A percentile compares a stretch with the other conserved stretches of the same genome.
Evolutionary conservation across 176 grass and related monocot species (phyloP).

Genomic region (Tillandsia leiboldiana): DNA sequence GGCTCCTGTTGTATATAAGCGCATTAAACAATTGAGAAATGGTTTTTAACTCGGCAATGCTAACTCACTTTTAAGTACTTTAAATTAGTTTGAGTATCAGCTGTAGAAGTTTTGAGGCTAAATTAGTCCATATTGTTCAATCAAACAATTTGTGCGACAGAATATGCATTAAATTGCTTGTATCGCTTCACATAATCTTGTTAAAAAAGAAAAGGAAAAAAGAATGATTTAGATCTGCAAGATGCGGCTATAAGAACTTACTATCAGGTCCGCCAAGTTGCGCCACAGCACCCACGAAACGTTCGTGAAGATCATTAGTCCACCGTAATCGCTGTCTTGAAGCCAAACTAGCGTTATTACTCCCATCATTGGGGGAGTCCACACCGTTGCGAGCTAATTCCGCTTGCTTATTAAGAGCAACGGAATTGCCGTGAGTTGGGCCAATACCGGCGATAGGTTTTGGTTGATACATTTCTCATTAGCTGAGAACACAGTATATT

Average conservation of each 20-base stretch:
- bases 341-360: constrained; percentile 38
- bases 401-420: constrained; percentile 34
- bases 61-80: neutral
- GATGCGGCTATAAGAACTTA: constrained; percentile 29
- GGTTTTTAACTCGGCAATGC: neutral
- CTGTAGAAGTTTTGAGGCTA: neutral
- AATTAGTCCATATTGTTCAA: neutral
- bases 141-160: no score
- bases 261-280: constrained; percentile 95
- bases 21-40: neutral
- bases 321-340: constrained; percentile 85
- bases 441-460: constrained; percentile 36
- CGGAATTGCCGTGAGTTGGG: constrained; percentile 20
- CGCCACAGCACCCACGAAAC: constrained; percentile 84
- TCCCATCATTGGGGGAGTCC: constrained; percentile 31
- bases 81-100: neutral
- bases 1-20: constrained; percentile 44
- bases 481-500: constrained; percentile 26
- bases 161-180: no score
- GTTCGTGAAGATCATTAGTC: constrained; percentile 91
- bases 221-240: neutral
- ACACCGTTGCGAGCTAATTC: constrained; percentile 39
- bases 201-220: neutral
- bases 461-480: constrained; percentile 43
- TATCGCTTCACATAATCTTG: neutral